Evolutionary conservation across 2,329 filamentous ascomycete species (phyloP), one percentile per base, ranked within the genome.

Genomic region (Onygenales sp.): DNA sequence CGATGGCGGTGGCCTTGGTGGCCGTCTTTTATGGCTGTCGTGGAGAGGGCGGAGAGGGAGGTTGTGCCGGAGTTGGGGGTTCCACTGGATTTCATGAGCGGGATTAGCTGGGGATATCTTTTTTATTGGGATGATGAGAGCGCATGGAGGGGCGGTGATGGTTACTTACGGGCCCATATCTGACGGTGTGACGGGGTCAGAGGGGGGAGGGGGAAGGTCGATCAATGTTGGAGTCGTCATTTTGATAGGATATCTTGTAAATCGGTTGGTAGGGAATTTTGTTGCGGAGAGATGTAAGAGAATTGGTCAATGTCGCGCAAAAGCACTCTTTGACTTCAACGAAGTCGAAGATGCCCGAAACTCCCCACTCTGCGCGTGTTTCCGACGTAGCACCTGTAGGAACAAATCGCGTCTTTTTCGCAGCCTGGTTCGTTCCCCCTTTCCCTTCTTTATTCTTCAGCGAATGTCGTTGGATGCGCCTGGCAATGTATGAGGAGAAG

Each of bases 11-110:
- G 83, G 58, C 92, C 92, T 56, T 89, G 87, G 65, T 96, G 89
- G 62, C 92, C 92, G 67, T 97, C 92, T 72, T 96, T 95, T 77
- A 95, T 95, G 50, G 92, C 92, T 10, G 89, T 93, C 14, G 92
- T 96, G 13, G 89, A 95, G 47, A 97, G 80, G 42, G 90, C 85
- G 31, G 89, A 95, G 64, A 97, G 85, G 50, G 90, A 94, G 10
- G 91, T 96, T 3, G 88, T 94, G 42, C 87, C 86, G 60, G 89
- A 95, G 59, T 93, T 96, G 2, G 92, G 92, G 2, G 92, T 97
- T 64, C 92, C 91, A 59, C 89, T 95, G 59, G 39, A 13, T 50
- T 40, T 21, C 21, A 21, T 0, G 37, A 10, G 17, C 10, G 9
- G 10, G 13, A 47, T 34, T 14, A 46, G 5, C 31, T 47, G 10